Evolutionary conservation across 1,139 yeast genomes (phyloP).

Genomic region (Suhomyces chickasaworum): DNA sequence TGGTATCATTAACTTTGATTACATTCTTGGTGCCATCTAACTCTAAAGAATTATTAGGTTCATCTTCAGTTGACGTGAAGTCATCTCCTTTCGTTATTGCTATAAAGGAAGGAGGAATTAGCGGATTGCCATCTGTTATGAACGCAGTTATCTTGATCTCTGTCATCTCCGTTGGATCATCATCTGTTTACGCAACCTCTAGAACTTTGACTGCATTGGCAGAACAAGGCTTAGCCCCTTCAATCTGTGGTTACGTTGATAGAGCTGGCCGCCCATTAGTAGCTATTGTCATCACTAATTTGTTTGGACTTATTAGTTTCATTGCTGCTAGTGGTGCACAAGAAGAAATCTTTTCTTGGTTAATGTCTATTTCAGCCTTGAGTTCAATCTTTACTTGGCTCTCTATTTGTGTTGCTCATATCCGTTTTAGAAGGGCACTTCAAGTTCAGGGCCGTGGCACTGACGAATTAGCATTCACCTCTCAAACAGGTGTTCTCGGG

Average conservation of each 20-base stretch:
- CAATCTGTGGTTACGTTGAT: slow-evolving; percentile 29
- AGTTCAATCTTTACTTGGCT: slow-evolving; percentile 46
- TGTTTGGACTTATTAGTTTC: slow-evolving; percentile 32
- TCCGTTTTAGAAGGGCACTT: slow-evolving; percentile 41
- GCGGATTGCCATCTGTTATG: slow-evolving; percentile 67
- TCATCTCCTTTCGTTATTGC: slow-evolving; percentile 63
- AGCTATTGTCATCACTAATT: slow-evolving; percentile 33
- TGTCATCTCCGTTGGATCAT: slow-evolving; percentile 52
- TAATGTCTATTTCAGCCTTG: slow-evolving; percentile 41
- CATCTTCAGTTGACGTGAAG: slow-evolving; percentile 44
- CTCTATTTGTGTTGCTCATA: slow-evolving; percentile 38
- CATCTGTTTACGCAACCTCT: slow-evolving; percentile 31
- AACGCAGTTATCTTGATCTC: slow-evolving; percentile 73
- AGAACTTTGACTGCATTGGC: slow-evolving; percentile 30
- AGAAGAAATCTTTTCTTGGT: slow-evolving; percentile 38
- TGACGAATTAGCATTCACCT: slow-evolving; percentile 54
- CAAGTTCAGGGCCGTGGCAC: slow-evolving; percentile 37
- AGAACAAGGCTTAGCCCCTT: slow-evolving; percentile 30
- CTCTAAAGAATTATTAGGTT: slow-evolving; percentile 34
- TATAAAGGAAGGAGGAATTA: slow-evolving; percentile 56
- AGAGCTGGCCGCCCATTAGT: slow-evolving; percentile 32
- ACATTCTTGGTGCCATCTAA: slow-evolving; percentile 39
- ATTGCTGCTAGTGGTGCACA: slow-evolving; percentile 37
- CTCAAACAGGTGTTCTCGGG: slow-evolving; percentile 60
- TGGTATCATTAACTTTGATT: slow-evolving; percentile 34